Percentiles rank a stretch among this genome's conserved stretches.
Conservation (phyloP, 2,329 filamentous ascomycete genomes). For the Madurella fahalii region DNA sequence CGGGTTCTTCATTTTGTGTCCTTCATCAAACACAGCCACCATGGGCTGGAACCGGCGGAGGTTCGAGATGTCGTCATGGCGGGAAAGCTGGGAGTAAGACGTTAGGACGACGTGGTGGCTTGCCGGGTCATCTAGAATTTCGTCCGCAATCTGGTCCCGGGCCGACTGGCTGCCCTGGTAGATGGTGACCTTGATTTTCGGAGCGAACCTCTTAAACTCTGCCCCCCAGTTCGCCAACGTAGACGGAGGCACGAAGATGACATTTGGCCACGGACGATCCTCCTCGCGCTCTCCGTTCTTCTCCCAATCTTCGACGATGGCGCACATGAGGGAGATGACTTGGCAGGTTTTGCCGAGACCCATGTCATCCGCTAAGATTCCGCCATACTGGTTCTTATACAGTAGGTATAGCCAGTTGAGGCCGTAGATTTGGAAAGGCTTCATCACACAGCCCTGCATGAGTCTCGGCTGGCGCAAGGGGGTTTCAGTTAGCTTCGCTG, state of each 20-base stretch:
- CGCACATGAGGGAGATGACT: constrained; percentile 85
- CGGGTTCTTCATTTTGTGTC: constrained; percentile 87
- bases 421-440: constrained; percentile 90
- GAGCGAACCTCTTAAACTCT: constrained; percentile 86
- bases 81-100: constrained; percentile 57
- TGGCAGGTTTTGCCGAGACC: constrained; percentile 95
- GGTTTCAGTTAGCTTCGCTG: constrained; percentile 35
- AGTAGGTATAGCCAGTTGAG: constrained; percentile 91
- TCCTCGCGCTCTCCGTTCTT: constrained; percentile 25
- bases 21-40: constrained; percentile 81
- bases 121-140: constrained; percentile 59
- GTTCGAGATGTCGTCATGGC: constrained; percentile 46
- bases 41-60: constrained; percentile 48
- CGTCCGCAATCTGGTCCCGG: constrained; percentile 62
- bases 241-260: constrained; percentile 88
- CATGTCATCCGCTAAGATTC: constrained; percentile 97
- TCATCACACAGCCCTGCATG: constrained; percentile 76
- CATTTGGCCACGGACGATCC: constrained; percentile 60
- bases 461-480: constrained; percentile 64
- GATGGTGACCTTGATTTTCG: constrained; percentile 68
- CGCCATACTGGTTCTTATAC: constrained; percentile 73
- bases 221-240: constrained; percentile 94
- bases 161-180: constrained; percentile 63
- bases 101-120: constrained; percentile 61
- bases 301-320: constrained; percentile 65